phyloP scores from a whole-genome alignment of 2,329 filamentous ascomycete genomes.

The Pseudogymnoascus sp. region DNA sequence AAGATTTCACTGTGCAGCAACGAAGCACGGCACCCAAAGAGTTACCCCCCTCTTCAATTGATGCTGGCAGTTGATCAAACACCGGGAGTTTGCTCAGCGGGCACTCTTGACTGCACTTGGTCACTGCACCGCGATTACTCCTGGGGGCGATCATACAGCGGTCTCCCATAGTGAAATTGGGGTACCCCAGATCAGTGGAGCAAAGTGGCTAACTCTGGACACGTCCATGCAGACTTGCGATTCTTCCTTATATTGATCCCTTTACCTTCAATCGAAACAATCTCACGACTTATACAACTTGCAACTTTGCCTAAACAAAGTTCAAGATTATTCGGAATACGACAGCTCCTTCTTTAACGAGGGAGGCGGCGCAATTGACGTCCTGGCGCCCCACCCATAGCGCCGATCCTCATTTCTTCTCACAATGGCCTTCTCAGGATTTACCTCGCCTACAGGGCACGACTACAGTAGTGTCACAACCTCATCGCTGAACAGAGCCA shows the following conservation, averaged over 20 bases:
- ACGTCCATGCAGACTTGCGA: not conserved
- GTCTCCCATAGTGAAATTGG: not conserved
- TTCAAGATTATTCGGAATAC: not conserved
- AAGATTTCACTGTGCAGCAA: not conserved
- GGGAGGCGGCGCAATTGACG: not conserved
- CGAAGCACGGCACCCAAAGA: not conserved
- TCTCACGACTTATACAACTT: not conserved
- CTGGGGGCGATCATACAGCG: slow-evolving; percentile 4
- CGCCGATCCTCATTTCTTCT: slow-evolving; percentile 2
- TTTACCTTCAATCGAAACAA: not conserved
- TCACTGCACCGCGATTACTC: not conserved
- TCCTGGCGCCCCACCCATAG: not conserved
- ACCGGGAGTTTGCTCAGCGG: not conserved
- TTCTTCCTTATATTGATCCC: not conserved
- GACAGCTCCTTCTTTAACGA: slow-evolving; percentile 2
- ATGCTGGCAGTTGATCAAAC: not conserved
- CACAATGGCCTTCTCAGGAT: not conserved
- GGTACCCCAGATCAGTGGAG: slow-evolving; percentile 7
- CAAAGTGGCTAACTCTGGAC: slow-evolving; percentile 2
- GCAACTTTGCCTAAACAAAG: slow-evolving; percentile 1
- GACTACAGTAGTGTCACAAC: not conserved
- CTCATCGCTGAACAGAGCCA: not conserved
- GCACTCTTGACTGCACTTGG: not conserved
- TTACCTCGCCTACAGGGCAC: slow-evolving; percentile 3
- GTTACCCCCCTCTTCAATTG: not conserved